phyloP scores from a whole-genome alignment of 2,329 filamentous ascomycete species.

The Canariomyces notabilis region DNA sequence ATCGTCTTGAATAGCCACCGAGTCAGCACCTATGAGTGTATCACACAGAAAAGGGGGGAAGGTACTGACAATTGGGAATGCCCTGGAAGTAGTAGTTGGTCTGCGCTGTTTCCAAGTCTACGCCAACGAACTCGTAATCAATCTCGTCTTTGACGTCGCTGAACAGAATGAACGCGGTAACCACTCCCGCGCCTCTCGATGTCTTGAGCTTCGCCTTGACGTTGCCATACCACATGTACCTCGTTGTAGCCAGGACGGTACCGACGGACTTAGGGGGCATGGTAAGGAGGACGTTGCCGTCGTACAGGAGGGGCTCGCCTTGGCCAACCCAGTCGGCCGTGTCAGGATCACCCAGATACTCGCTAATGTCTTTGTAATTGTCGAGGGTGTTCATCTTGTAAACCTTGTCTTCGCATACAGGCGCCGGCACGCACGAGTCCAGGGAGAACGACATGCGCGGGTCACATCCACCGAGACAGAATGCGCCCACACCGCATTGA shows the following conservation, averaged over 20 bases:
- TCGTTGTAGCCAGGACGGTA: conserved; percentile 75
- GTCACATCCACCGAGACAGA: conserved; percentile 93
- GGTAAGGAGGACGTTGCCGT: conserved; percentile 73
- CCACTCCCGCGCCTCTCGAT: conserved; percentile 77
- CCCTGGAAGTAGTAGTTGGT: conserved; percentile 98
- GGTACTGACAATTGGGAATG: conserved; percentile 72
- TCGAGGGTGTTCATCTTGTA: conserved; percentile 71
- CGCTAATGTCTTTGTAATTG: conserved; percentile 62
- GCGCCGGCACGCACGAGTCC: conserved; percentile 78
- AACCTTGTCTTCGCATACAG: conserved; percentile 69
- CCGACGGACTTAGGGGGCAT: conserved; percentile 84
- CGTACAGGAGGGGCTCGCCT: conserved; percentile 64
- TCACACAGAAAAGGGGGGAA: conserved; percentile 20
- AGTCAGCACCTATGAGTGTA: conserved; percentile 4
- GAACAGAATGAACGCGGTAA: conserved; percentile 95
- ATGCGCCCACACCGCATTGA: conserved; percentile 87
- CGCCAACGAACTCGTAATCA: conserved; percentile 91
- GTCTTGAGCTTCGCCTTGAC: conserved; percentile 82
- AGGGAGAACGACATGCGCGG: conserved; percentile 76
- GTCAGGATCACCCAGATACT: conserved; percentile 80
- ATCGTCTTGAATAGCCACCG: conserved; percentile 49
- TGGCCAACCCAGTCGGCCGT: conserved; percentile 84
- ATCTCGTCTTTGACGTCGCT: conserved; percentile 98
- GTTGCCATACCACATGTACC: conserved; percentile 97
- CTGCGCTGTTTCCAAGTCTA: conserved; percentile 71